Conservation (phyloP, 306 rosid species). For the Lathyrus sativus region DNA sequence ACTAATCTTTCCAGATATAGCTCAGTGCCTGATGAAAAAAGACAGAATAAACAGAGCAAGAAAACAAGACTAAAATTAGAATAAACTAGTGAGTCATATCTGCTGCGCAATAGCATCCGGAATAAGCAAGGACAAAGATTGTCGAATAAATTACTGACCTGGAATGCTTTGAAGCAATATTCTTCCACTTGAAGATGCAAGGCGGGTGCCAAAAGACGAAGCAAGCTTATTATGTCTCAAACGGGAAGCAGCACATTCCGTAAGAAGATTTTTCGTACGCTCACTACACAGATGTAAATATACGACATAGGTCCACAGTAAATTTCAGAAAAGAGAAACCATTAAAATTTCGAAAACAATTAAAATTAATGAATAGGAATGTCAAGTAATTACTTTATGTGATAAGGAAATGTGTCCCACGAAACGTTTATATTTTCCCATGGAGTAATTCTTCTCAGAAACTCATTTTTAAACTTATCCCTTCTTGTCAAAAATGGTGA, state of each 20-base stretch:
- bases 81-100: background rate
- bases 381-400: conserved; percentile 63
- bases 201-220: conserved; percentile 69
- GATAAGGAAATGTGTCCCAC: conserved; percentile 92
- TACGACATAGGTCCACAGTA: conserved; percentile 9
- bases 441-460: conserved; percentile 80
- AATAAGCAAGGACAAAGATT: conserved; percentile 15
- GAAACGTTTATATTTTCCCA: conserved; percentile 92
- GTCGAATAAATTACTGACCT: conserved; percentile 58
- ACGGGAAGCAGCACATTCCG: conserved; percentile 89
- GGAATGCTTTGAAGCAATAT: conserved; percentile 91
- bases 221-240: conserved; percentile 64
- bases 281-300: conserved; percentile 54
- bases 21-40: conserved; percentile 70
- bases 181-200: conserved; percentile 86
- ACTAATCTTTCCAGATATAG: conserved; percentile 94
- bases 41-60: conserved; percentile 34
- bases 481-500: conserved; percentile 74
- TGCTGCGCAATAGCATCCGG: conserved; percentile 8
- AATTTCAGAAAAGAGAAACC: conserved; percentile 18
- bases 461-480: conserved; percentile 83
- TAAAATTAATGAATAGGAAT: conserved; percentile 18
- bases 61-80: background rate
- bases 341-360: conserved; percentile 1
- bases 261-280: conserved; percentile 71